Evolutionary conservation across 2,329 filamentous ascomycete genomes (phyloP), one percentile per base, ranked within the genome.

Genomic region (Calonectria pseudoreteaudii): DNA sequence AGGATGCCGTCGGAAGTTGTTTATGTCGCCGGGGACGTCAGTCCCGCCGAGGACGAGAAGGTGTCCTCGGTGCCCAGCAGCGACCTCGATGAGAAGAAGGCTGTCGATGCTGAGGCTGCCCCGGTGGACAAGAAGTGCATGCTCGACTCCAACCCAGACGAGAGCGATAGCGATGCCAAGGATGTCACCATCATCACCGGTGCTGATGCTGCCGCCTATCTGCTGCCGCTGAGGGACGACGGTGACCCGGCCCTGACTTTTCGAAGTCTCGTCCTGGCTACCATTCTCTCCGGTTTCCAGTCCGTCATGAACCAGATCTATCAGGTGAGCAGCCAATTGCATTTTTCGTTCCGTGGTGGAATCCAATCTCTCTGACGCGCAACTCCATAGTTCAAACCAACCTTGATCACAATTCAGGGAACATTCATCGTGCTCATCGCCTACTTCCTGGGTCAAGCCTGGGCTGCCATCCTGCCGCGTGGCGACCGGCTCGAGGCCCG

Each of bases 361-460:
- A 9, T 9, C n/a, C 9, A 69, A 9, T 9, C n/a, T 11, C 26
- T 26, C 75, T 78, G 20, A 79, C 31, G 23, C 11, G n/a, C n/a
- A 9, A 3, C 10, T 8, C 7, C 2, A 9, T 52, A 90, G 87
- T 90, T 89, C 80, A 90, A 90, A 85, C 89, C 88, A 0, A 91
- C 89, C 0, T 3, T 47, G 0, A 79, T 88, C 44, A 84, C 83
- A 4, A 88, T 91, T 23, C 84, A 85, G 20, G 88, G 89, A 47
- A 90, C 88, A 0, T 91, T 91, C 69, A 90, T 91, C 66, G 89
- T 90, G 7, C 85, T 91, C 50, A 90, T 91, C 58, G 87, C 88
- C 16, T 91, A 91, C 81, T 90, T 91, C 64, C 65, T 87, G 2
- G 90, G 90, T 11, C 88, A 82, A n/a, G 82, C 77, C 6, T 82